phyloP scores from a whole-genome alignment of 192 early-diverging fungal genomes.

The Coemansia sp. region DNA sequence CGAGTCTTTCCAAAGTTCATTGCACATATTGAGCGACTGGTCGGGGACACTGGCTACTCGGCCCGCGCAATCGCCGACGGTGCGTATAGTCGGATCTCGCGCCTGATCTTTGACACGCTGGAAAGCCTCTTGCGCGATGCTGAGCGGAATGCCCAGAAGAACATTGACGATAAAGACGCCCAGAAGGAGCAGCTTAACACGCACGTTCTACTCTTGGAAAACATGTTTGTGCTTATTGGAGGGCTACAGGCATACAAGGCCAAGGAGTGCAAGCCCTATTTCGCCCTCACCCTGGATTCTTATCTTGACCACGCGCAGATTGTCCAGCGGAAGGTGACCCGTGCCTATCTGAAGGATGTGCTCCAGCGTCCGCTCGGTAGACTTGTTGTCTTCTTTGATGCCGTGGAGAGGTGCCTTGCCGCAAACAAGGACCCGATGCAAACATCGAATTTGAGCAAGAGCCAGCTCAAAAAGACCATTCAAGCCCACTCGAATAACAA shows the following conservation, averaged over 20 bases:
- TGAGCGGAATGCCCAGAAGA: slow-evolving; percentile 56
- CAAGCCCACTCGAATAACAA: slow-evolving; percentile 80
- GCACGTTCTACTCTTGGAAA: slow-evolving; percentile 84
- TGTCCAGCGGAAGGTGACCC: slow-evolving; percentile 75
- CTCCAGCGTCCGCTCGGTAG: slow-evolving; percentile 84
- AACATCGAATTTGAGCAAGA: slow-evolving; percentile 72
- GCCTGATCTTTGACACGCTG: slow-evolving; percentile 82
- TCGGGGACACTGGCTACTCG: slow-evolving; percentile 59
- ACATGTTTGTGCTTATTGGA: slow-evolving; percentile 91
- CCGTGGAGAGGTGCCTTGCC: slow-evolving; percentile 82
- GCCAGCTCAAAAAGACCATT: slow-evolving; percentile 80
- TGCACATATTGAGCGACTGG: slow-evolving; percentile 60
- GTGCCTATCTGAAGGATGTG: slow-evolving; percentile 85
- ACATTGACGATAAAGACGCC: slow-evolving; percentile 78
- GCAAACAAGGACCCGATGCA: slow-evolving; percentile 60
- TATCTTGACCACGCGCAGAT: slow-evolving; percentile 83
- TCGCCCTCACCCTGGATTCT: slow-evolving; percentile 39
- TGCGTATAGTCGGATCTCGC: slow-evolving; percentile 81
- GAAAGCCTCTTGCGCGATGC: slow-evolving; percentile 78
- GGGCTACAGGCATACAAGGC: slow-evolving; percentile 77
- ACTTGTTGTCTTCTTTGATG: slow-evolving; percentile 94
- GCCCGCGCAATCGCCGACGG: slow-evolving; percentile 70
- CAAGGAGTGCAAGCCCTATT: slow-evolving; percentile 61
- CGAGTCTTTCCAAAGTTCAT: slow-evolving; percentile 88
- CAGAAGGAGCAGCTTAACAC: slow-evolving; percentile 83